Evolutionary conservation across 2,329 filamentous ascomycete species (phyloP).

Genomic region (Calonectria crousiana): DNA sequence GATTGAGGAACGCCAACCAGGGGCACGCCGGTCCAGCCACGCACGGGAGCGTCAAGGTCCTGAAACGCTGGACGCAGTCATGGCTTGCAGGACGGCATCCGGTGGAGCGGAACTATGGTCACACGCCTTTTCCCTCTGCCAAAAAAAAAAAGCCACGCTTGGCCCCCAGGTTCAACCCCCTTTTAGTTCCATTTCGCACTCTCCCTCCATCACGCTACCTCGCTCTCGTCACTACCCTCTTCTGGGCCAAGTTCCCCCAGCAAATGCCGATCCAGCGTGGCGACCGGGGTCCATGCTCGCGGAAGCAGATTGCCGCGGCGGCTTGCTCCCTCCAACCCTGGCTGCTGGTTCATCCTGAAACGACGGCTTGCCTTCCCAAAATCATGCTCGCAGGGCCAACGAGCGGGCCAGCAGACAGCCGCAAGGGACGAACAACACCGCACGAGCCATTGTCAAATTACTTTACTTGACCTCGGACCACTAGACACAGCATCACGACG

Average conservation of each 20-base stretch:
- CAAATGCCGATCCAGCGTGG: slow-evolving; percentile 16
- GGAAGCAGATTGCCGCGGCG: slow-evolving; percentile 32
- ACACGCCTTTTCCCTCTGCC: neutral
- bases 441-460: slow-evolving; percentile 37
- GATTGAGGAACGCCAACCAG: slow-evolving; percentile 33
- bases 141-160: neutral
- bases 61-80: slow-evolving; percentile 39
- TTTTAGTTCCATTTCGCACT: neutral
- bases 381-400: slow-evolving; percentile 19
- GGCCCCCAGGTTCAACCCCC: slow-evolving; percentile 4
- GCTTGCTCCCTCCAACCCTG: slow-evolving; percentile 11
- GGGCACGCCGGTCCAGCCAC: slow-evolving; percentile 24
- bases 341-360: slow-evolving; percentile 35
- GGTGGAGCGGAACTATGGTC: slow-evolving; percentile 30
- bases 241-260: slow-evolving; percentile 11
- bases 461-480: slow-evolving; percentile 2
- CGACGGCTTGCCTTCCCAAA: slow-evolving; percentile 23
- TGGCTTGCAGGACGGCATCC: slow-evolving; percentile 35
- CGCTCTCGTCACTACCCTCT: neutral
- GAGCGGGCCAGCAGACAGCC: slow-evolving; percentile 17
- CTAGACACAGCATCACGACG: slow-evolving; percentile 35
- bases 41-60: slow-evolving; percentile 30
- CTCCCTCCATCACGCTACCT: neutral
- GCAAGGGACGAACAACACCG: slow-evolving; percentile 25
- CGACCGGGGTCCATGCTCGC: slow-evolving; percentile 18